phyloP scores from a whole-genome alignment of 352 stramenopile genomes.

The Phytophthora podocarpi region DNA sequence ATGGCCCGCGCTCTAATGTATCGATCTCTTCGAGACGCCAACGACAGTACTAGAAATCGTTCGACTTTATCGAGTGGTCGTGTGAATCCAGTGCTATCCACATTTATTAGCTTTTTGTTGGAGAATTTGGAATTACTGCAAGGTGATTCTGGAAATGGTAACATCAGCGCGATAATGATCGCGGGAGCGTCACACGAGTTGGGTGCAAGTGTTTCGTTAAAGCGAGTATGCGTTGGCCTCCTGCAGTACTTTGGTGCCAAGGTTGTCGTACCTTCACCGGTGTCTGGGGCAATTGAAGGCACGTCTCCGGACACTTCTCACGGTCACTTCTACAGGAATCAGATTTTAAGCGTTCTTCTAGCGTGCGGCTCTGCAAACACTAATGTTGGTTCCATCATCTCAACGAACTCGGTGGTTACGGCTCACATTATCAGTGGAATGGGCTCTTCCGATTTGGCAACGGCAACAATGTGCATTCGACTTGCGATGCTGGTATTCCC shows the following conservation, averaged over 20 bases:
- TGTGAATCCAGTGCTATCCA: conserved; percentile 60
- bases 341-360: conserved; percentile 78
- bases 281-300: background rate
- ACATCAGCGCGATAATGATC: background rate
- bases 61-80: conserved; percentile 6
- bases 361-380: conserved; percentile 67
- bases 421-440: conserved; percentile 71
- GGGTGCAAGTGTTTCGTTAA: conserved; percentile 50
- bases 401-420: conserved; percentile 56
- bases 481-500: conserved; percentile 87
- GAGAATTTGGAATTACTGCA: conserved; percentile 58
- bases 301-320: conserved; percentile 34
- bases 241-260: conserved; percentile 61
- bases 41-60: conserved; percentile 11
- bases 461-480: conserved; percentile 79
- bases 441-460: conserved; percentile 61
- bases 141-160: conserved; percentile 2
- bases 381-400: conserved; percentile 69
- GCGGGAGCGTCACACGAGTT: conserved; percentile 3
- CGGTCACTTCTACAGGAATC: conserved; percentile 75
- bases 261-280: conserved; percentile 6
- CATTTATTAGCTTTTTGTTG: conserved; percentile 65
- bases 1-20: conserved; percentile 85
- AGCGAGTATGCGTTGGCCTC: conserved; percentile 68
- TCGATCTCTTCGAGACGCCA: conserved; percentile 54